phyloP scores from a whole-genome alignment of 345 rosid genomes.

The Diplotaxis tenuifolia region DNA sequence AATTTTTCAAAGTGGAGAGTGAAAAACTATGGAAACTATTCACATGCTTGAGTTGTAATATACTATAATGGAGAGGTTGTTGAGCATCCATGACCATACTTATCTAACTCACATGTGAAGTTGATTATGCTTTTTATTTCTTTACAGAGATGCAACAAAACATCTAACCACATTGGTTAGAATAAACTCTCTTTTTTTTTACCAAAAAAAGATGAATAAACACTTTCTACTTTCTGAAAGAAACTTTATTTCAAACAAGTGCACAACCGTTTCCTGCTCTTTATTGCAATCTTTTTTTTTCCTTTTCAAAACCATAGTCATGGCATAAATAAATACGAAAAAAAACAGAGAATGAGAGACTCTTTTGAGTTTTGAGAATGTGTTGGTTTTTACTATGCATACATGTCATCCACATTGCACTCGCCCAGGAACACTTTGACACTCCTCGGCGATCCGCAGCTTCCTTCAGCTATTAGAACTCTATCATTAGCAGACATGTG shows the following conservation, averaged over 20 bases:
- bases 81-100: constrained; percentile 7
- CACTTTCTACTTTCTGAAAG: constrained; percentile 10
- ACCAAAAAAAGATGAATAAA: too few relatives aligned
- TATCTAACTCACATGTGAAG: neutral
- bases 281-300: neutral
- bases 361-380: constrained; percentile 6
- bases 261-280: constrained; percentile 22
- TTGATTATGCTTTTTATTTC: neutral
- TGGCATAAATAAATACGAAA: constrained; percentile 10
- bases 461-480: constrained; percentile 88
- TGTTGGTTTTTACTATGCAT: constrained; percentile 35
- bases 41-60: constrained; percentile 15
- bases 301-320: neutral
- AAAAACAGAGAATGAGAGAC: constrained; percentile 6
- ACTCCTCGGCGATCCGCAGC: constrained; percentile 91
- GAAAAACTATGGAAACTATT: neutral
- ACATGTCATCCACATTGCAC: constrained; percentile 73
- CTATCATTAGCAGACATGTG: constrained; percentile 96
- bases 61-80: neutral
- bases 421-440: constrained; percentile 81
- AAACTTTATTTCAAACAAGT: constrained; percentile 24
- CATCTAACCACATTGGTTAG: neutral
- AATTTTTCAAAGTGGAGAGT: constrained; percentile 12
- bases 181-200: neutral
- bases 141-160: constrained; percentile 4